Percentiles rank a stretch among this genome's conserved stretches.
Evolutionary conservation across 192 early-diverging fungal species (phyloP).

Genomic region (Backusella sp.): DNA sequence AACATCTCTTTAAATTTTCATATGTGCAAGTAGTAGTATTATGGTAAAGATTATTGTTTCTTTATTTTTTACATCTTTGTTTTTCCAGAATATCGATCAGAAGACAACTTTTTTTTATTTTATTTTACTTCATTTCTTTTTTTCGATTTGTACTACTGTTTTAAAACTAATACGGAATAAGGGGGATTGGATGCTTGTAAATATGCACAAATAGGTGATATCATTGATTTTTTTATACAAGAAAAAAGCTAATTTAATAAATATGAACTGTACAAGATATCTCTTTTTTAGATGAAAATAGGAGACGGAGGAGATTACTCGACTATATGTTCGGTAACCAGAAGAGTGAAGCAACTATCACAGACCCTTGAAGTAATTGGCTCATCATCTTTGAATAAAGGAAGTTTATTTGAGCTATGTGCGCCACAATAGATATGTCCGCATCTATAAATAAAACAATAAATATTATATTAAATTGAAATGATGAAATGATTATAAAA

Average conservation of each 20-base stretch:
- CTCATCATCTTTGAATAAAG: not conserved
- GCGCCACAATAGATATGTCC: conserved; percentile 3
- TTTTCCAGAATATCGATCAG: not conserved
- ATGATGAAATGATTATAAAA: not conserved
- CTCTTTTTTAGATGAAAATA: not conserved
- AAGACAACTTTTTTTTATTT: not conserved
- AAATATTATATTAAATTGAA: not conserved
- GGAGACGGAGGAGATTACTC: not conserved
- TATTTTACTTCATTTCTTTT: not conserved
- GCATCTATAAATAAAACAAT: not conserved
- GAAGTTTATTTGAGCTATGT: not conserved
- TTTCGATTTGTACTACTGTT: not conserved
- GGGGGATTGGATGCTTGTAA: not conserved
- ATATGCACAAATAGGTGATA: not conserved
- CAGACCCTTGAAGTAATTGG: not conserved
- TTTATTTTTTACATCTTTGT: not conserved
- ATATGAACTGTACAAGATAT: not conserved
- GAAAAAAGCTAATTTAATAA: not conserved
- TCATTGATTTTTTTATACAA: not conserved
- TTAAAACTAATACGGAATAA: not conserved
- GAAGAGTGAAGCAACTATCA: not conserved
- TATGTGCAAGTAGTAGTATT: not conserved
- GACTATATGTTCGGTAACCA: not conserved
- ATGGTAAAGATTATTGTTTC: too few species aligned
- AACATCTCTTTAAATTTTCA: not conserved